These are phyloP conservation scores for Colletotrichum endophyticum DNA, from an alignment of 2,329 filamentous ascomycete genomes.

Conservation along the genomic window DNA sequence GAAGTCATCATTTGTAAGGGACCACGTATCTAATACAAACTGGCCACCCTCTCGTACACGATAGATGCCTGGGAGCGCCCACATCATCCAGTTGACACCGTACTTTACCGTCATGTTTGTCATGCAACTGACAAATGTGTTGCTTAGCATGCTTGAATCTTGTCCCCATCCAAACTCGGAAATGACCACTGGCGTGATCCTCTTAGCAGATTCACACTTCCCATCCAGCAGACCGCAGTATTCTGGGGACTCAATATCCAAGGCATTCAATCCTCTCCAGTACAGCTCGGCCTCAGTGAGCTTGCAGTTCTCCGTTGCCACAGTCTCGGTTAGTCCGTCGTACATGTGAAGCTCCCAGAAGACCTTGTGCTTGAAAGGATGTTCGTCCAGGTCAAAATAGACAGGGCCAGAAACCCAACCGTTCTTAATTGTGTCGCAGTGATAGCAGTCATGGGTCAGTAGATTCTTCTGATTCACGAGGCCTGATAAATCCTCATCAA, in stretches of 20 bases:
- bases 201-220: neutral
- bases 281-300: constrained; percentile 53
- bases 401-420: neutral
- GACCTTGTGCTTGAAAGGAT: neutral
- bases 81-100: neutral
- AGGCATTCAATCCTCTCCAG: constrained; percentile 52
- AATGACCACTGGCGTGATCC: neutral
- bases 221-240: neutral
- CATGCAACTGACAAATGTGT: neutral
- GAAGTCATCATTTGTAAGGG: constrained; percentile 46
- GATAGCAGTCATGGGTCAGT: neutral
- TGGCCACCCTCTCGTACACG: neutral
- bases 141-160: neutral
- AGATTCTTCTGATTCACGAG: neutral
- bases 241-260: constrained; percentile 43
- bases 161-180: neutral
- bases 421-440: neutral
- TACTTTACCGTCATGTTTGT: neutral
- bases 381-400: neutral
- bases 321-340: constrained; percentile 34
- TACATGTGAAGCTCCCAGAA: neutral
- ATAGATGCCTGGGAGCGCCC: neutral
- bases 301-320: constrained; percentile 49
- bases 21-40: neutral
- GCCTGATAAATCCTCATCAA: neutral